Conservation (phyloP, 345 rosid species). For the Carallia pectinifolia region DNA sequence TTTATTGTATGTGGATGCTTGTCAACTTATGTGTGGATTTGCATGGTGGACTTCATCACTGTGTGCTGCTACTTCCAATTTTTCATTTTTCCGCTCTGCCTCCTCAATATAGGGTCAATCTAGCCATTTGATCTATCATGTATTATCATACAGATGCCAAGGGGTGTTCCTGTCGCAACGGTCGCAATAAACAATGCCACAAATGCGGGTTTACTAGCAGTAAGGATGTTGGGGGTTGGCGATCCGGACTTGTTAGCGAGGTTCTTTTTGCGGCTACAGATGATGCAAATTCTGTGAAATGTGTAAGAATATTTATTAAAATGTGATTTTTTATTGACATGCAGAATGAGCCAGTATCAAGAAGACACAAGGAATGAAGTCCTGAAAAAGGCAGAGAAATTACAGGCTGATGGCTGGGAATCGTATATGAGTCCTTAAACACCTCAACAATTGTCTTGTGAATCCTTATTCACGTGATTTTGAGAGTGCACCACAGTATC, state of each 20-base stretch:
- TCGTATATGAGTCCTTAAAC: conserved; percentile 37
- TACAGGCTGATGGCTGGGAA: conserved; percentile 71
- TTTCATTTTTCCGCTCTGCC: not conserved
- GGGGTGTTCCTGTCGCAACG: conserved; percentile 94
- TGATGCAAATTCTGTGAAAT: too few species aligned
- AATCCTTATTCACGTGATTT: too few species aligned
- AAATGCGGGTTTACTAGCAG: conserved; percentile 80
- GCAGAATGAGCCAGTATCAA: conserved; percentile 88
- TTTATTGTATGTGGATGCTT: not conserved
- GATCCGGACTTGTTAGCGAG: conserved; percentile 61
- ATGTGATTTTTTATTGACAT: not conserved
- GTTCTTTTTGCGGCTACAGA: conserved; percentile 1
- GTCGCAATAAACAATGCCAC: conserved; percentile 89
- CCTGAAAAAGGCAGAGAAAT: conserved; percentile 64
- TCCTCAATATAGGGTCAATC: not conserved
- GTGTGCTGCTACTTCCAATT: not conserved
- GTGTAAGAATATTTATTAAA: too few species aligned
- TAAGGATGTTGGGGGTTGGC: conserved; percentile 69
- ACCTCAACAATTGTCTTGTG: not conserved
- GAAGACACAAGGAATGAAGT: conserved; percentile 77
- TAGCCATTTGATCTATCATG: not conserved
- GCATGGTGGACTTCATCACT: not conserved
- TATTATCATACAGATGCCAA: conserved; percentile 66
- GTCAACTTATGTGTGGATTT: not conserved
- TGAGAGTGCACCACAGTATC: too few species aligned